Percentiles rank a stretch among this genome's conserved stretches.
Conservation (phyloP, 2,329 filamentous ascomycete genomes). For the Monilinia polystroma region DNA sequence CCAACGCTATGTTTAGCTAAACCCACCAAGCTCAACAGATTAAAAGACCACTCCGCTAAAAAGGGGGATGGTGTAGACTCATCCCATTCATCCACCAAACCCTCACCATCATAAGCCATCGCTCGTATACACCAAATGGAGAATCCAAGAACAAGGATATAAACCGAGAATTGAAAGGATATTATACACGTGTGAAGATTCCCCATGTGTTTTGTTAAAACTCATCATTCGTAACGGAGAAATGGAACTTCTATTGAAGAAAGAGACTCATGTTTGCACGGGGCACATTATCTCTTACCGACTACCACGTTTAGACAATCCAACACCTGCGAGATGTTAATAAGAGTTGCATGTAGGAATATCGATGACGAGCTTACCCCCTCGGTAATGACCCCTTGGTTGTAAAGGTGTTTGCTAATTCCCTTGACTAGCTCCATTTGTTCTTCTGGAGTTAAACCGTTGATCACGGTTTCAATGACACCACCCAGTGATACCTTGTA, state of each 20-base stretch:
- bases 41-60: constrained; percentile 4
- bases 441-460: constrained; percentile 80
- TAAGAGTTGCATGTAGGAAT: neutral
- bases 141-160: constrained; percentile 21
- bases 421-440: constrained; percentile 77
- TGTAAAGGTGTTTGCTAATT: constrained; percentile 62
- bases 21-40: neutral
- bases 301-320: constrained; percentile 36
- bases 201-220: constrained; percentile 16
- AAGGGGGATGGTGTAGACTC: neutral
- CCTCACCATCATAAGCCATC: neutral
- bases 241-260: neutral
- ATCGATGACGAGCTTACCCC: constrained; percentile 33
- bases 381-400: constrained; percentile 52
- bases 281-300: constrained; percentile 32
- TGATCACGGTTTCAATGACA: constrained; percentile 89
- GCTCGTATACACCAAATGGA: constrained; percentile 13
- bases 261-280: neutral
- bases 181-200: constrained; percentile 23
- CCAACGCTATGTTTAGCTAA: neutral
- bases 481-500: constrained; percentile 82
- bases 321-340: constrained; percentile 31
- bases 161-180: constrained; percentile 20
- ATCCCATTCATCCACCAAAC: constrained; percentile 7
- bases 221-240: constrained; percentile 18